Base-by-base conservation (phyloP, 1,284 basidiomycete genomes). In the Marasmius sp. region DNA sequence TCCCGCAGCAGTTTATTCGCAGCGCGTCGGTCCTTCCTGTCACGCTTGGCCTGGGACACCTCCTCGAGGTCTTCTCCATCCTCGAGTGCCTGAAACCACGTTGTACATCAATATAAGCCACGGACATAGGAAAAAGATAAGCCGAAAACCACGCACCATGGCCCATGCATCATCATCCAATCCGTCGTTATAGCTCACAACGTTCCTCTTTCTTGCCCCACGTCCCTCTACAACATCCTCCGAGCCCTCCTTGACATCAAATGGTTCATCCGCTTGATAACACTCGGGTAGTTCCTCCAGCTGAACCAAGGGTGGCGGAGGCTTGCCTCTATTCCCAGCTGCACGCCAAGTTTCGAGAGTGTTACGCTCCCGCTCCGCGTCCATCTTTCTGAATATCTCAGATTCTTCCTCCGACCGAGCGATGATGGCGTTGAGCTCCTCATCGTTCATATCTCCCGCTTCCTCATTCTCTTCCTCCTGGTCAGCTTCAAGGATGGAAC, bases 341-440 rank as follows among this genome's bases (percentile, higher is more conserved):
- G 86, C 83, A 57, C 85, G 85, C 94, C 95, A 98, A 20, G 76
- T 77, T 50, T 88, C 86, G 51, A 85, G 68, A 16, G 84, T 81
- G n/a, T 89, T 85, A 18, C 87, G 86, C 51, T 92, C 88, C 37
- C 97, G 88, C 70, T 95, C 86, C 18, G 84, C 70, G 71, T 99
- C 97, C 81, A 99, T 91, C 62, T 90, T 81, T 6, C 89, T 83
- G 84, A 97, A 99, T 63, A 93, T 79, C 10, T 75, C 80, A 1
- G 82, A 77, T 74, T 99, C 97, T 20, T 91, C 80, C 14, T 98
- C 96, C 7, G 81, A 85, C 64, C 97, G 91, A 14, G 95, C 88
- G 59, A 99, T 88, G 64, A 98, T 83, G 72, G 95, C 92, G 76
- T 99, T 99, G 67, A 99, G 85, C 74, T 99, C 97, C 34, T 98